These are phyloP conservation scores for Amanita fuliginea DNA, from an alignment of 768 basidiomycete species.

Conservation along the genomic window DNA sequence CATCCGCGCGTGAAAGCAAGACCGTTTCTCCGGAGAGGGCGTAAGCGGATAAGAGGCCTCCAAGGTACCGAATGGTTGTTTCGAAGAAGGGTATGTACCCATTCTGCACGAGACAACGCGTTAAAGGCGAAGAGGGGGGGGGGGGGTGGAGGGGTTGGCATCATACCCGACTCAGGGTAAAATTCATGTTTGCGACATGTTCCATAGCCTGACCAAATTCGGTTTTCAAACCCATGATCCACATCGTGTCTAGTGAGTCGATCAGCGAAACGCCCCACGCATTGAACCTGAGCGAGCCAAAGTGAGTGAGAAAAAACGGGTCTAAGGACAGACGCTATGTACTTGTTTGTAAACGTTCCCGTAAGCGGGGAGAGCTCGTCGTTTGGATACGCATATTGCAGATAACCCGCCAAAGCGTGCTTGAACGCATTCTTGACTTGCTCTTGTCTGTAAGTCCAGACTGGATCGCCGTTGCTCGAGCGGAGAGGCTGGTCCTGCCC, in stretches of 20 bases:
- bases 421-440: constrained; percentile 41
- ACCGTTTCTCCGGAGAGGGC: constrained; percentile 56
- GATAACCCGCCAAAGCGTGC: constrained; percentile 48
- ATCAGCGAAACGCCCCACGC: constrained; percentile 55
- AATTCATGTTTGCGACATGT: constrained; percentile 33
- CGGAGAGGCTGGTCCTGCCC: neutral
- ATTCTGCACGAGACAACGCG: constrained; percentile 11
- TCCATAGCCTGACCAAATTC: constrained; percentile 54
- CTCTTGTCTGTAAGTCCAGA: constrained; percentile 32
- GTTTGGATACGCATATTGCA: constrained; percentile 32
- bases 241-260: constrained; percentile 74
- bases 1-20: constrained; percentile 52
- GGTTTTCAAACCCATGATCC: constrained; percentile 65
- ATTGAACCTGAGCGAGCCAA: constrained; percentile 20
- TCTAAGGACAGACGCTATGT: constrained; percentile 13
- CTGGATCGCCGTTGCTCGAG: neutral
- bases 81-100: constrained; percentile 49
- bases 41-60: constrained; percentile 68
- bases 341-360: constrained; percentile 40
- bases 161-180: constrained; percentile 22
- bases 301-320: neutral
- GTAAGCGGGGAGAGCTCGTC: constrained; percentile 42
- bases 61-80: constrained; percentile 68
- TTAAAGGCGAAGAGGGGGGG: neutral
- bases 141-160: too few species aligned